Conservation (phyloP, 441 rosid species). For the Pelargonium citronellum region DNA sequence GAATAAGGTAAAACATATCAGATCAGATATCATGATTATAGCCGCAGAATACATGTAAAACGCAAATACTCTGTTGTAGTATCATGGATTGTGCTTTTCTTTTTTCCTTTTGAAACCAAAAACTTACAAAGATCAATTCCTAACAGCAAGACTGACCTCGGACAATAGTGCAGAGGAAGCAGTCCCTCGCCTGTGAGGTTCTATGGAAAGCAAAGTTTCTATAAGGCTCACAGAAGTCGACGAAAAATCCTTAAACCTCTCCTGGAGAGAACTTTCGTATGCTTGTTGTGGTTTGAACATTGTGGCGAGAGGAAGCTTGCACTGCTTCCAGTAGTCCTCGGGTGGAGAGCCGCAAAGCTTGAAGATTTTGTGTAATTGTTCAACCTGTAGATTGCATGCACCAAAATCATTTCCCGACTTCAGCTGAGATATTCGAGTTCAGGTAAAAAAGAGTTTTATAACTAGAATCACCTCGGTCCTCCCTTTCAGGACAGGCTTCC, state of each 20-base stretch:
- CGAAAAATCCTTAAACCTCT: conserved; percentile 55
- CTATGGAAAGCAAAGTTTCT: conserved; percentile 70
- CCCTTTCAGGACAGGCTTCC: conserved; percentile 83
- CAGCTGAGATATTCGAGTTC: neutral
- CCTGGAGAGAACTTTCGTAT: conserved; percentile 48
- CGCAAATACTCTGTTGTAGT: too few relatives aligned
- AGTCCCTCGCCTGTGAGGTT: conserved; percentile 67
- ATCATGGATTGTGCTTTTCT: too few relatives aligned
- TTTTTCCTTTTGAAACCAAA: too few relatives aligned
- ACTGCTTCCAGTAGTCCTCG: conserved; percentile 66
- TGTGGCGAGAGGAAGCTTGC: conserved; percentile 53
- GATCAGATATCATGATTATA: neutral
- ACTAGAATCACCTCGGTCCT: conserved; percentile 65
- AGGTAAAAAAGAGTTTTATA: too few relatives aligned
- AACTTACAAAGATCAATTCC: too few relatives aligned
- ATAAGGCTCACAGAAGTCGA: conserved; percentile 53
- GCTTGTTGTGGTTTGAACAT: conserved; percentile 58
- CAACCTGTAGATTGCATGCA: conserved; percentile 45
- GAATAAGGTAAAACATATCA: neutral
- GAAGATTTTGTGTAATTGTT: conserved; percentile 84
- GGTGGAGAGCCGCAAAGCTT: conserved; percentile 90
- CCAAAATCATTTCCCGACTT: neutral
- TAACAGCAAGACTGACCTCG: conserved; percentile 40
- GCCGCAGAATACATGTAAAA: neutral
- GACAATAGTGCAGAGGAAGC: conserved; percentile 59